Evolutionary conservation across 192 early-diverging fungal species (phyloP), one percentile per base, ranked within the genome.

Genomic region (Backusella macrospora): DNA sequence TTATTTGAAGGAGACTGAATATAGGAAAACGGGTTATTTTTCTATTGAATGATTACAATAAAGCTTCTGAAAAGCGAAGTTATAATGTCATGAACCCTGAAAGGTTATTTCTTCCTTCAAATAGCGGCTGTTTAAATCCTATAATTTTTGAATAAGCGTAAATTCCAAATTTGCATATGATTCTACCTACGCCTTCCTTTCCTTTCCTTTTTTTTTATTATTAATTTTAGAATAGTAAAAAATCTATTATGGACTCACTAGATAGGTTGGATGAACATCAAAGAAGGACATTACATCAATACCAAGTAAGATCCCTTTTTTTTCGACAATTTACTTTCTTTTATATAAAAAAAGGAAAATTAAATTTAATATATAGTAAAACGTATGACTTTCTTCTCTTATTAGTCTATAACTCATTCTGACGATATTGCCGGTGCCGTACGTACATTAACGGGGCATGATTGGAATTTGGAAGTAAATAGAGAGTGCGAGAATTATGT

Each of bases 391-490:
- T 62, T 43, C 38, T 39, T 64, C 49, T 29, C 13, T 70, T 43
- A 8, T 4, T 73, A 77, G 76, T 42, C 71, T 43, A 70, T 77
- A 45, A 77, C 76, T 23, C 71, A 77, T 59, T 62, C 23, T 23
- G 66, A 72, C 1, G 67, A 77, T 47, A 34, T 73, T 18, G 65
- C 23, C 18, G 59, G 62, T 52, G 63, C 76, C 40, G 21, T 77
- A 26, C 38, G n/a, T 68, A 29, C 29, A 21, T 64, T 77, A 46
- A 63, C 37, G 12, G 42, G 70, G 4, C 34, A 73, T 34, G 29
- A 72, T 65, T 77, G 76, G 76, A 67, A 77, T 67, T 49, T 77
- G 55, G 76, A 77, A 49, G 76, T 77, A 62, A 59, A 59, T 59
- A 59, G 52, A 59, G 52, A 59, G 52, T 10, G 23, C 18, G 48